Percentiles rank a stretch among this genome's conserved stretches.
Conservation (phyloP, 2,329 filamentous ascomycete genomes). For the Pyrenochaeta sp. region DNA sequence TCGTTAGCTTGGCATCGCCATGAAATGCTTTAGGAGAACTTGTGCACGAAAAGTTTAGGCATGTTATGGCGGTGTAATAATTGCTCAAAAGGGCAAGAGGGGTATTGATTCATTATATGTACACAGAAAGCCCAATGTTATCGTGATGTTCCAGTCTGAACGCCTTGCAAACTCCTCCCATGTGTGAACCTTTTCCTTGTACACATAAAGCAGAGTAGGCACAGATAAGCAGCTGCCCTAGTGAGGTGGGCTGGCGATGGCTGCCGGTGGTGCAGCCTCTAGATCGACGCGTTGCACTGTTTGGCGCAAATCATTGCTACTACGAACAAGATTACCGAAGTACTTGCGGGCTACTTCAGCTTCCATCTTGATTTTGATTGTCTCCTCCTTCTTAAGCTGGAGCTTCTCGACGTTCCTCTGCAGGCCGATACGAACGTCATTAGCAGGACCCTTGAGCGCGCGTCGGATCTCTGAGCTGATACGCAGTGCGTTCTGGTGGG, state of each 20-base stretch:
- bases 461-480: slow-evolving; percentile 88
- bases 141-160: slow-evolving; percentile 23
- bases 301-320: slow-evolving; percentile 59
- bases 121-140: slow-evolving; percentile 29
- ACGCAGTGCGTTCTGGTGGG: slow-evolving; percentile 84
- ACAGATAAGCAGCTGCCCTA: slow-evolving; percentile 1
- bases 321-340: slow-evolving; percentile 83
- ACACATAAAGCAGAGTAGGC: slow-evolving; percentile 10
- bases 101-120: slow-evolving; percentile 46
- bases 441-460: slow-evolving; percentile 85
- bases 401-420: slow-evolving; percentile 88
- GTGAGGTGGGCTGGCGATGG: slow-evolving; percentile 37
- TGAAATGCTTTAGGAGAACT: background rate
- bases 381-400: slow-evolving; percentile 79
- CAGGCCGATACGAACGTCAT: slow-evolving; percentile 83
- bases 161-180: slow-evolving; percentile 28
- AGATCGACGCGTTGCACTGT: slow-evolving; percentile 62
- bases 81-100: slow-evolving; percentile 32
- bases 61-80: background rate
- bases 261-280: slow-evolving; percentile 60
- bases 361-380: slow-evolving; percentile 80
- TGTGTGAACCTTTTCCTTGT: slow-evolving; percentile 14
- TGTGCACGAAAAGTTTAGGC: background rate
- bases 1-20: slow-evolving; percentile 16
- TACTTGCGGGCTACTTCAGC: slow-evolving; percentile 89